phyloP scores from a whole-genome alignment of 2,329 filamentous ascomycete genomes.

The Aureobasidium sp. region DNA sequence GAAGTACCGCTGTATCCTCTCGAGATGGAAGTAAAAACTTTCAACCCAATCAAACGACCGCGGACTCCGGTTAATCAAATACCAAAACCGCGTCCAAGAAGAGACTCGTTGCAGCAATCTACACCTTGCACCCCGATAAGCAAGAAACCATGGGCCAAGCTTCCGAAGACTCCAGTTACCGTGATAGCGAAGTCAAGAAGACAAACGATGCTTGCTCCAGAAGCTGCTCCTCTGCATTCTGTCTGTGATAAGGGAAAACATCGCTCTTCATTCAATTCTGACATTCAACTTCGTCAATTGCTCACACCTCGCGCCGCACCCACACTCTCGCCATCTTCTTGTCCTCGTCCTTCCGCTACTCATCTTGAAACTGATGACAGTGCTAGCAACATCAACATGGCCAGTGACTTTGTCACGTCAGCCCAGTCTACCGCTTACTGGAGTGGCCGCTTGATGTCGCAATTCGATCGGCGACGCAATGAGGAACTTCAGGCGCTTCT shows the following conservation, averaged over 20 bases:
- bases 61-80: background rate
- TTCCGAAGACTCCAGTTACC: background rate
- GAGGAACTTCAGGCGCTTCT: background rate
- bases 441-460: slow-evolving; percentile 5
- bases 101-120: background rate
- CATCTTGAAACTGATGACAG: background rate
- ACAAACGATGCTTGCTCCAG: background rate
- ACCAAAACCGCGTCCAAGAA: background rate
- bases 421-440: slow-evolving; percentile 2
- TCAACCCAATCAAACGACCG: background rate
- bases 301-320: background rate
- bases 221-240: background rate
- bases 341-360: background rate
- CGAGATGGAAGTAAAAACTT: too few species aligned
- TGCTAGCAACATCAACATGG: background rate
- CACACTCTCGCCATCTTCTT: background rate
- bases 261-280: background rate
- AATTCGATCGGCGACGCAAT: slow-evolving; percentile 1
- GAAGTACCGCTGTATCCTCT: background rate
- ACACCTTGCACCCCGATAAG: background rate
- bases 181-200: background rate
- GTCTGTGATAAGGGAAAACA: background rate
- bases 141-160: background rate
- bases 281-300: background rate
- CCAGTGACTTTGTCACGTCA: background rate